These are phyloP conservation scores for Ophiostoma populinum DNA, from an alignment of 2,329 filamentous ascomycete genomes.

Conservation along the genomic window DNA sequence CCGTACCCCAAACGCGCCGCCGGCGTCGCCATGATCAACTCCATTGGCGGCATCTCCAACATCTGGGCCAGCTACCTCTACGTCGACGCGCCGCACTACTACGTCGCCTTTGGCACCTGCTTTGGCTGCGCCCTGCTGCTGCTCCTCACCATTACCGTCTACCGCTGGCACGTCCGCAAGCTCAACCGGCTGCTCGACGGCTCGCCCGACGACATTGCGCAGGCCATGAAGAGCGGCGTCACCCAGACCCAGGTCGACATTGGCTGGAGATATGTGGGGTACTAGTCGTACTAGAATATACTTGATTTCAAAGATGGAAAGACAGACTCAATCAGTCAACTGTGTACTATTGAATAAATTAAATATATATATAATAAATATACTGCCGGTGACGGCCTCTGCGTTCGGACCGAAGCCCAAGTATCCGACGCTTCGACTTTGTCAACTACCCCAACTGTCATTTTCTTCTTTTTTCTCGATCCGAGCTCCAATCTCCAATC, in stretches of 20 bases:
- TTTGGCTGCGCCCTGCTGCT: constrained; percentile 12
- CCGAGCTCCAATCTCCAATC: too few species aligned
- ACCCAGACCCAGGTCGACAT: constrained; percentile 14
- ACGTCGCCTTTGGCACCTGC: constrained; percentile 12
- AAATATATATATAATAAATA: too few species aligned
- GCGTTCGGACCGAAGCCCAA: too few species aligned
- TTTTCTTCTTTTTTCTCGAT: too few species aligned
- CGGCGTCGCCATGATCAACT: constrained; percentile 23
- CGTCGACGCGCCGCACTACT: constrained; percentile 11
- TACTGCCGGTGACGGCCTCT: too few species aligned
- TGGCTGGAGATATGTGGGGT: constrained; percentile 14
- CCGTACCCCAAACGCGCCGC: constrained; percentile 25
- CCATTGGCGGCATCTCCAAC: constrained; percentile 18
- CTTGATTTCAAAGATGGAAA: too few species aligned
- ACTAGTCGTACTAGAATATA: constrained; percentile 7
- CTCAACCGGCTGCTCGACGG: constrained; percentile 13
- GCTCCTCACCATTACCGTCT: constrained; percentile 11
- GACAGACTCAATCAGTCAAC: too few species aligned
- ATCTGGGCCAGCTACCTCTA: constrained; percentile 21
- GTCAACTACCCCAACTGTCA: too few species aligned
- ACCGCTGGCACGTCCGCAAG: constrained; percentile 10
- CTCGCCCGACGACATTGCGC: constrained; percentile 10
- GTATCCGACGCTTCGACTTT: too few species aligned
- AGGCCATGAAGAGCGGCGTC: constrained; percentile 14
- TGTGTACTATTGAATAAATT: too few species aligned